Evolutionary conservation across 495 filamentous ascomycete genomes (phyloP), one percentile per base, ranked within the genome.

Genomic region (Astrothelium macrocarpum): DNA sequence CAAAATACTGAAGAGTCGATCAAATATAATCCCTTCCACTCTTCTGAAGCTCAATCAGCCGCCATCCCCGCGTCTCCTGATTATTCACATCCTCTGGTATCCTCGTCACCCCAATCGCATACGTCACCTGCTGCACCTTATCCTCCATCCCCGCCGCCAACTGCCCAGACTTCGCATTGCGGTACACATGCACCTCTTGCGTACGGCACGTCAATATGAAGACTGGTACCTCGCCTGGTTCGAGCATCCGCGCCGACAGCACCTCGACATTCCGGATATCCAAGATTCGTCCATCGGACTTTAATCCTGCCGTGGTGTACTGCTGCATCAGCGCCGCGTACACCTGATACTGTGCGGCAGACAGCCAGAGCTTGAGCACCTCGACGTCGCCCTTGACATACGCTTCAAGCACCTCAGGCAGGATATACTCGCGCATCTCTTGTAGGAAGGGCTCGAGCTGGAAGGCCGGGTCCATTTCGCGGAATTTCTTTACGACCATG

Each of bases 121-220:
- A 98, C 0, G 95, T 97, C 66, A 98, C 94, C 63, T 95, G 87
- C 74, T 97, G 93, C 32, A 98, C 94, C 77, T 89, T 92, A 76
- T 98, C 94, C 74, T 98, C 95, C 90, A 96, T 96, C 32, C 94
- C 94, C n/a, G 94, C 94, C 23, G 91, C 91, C 45, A 98, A 83
- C 69, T 96, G 81, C 62, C 84, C 83, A 0, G 89, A 88, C 80
- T 98, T 97, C 42, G 85, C 82, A 67, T 97, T 95, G 45, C 87
- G 83, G 78, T 96, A 98, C 18, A 96, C 92, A 73, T 98, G 94
- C 9, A 97, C 91, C 73, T 98, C 94, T 73, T 98, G 94, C n/a
- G 94, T 96, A 39, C 91, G 82, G 75, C 91, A 96, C 49, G 90
- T 95, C 63, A 98, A 85, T 70, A 98, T 95, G 71, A 98, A 98